phyloP scores from a whole-genome alignment of 768 basidiomycete genomes.

The Pluteus cervinus region DNA sequence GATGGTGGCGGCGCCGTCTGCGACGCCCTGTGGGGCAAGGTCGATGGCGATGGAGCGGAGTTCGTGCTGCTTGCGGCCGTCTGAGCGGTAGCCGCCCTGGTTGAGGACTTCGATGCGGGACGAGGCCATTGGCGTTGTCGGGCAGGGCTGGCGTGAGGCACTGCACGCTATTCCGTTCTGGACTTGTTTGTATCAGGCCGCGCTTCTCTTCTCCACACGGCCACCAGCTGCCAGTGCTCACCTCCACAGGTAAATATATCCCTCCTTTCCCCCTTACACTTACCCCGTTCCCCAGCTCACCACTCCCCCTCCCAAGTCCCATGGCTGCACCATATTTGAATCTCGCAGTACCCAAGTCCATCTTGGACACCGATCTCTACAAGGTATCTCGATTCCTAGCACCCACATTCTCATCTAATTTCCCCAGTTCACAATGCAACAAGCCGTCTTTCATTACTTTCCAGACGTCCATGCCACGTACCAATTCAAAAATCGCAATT shows the following conservation, averaged over 20 bases:
- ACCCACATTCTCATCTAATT: slow-evolving; percentile 5
- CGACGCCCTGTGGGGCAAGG: slow-evolving; percentile 64
- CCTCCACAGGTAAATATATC: too few relatives aligned
- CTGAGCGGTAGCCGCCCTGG: slow-evolving; percentile 83
- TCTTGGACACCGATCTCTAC: slow-evolving; percentile 93
- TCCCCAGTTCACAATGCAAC: slow-evolving; percentile 88
- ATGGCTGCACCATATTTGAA: slow-evolving; percentile 29
- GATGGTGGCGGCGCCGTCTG: slow-evolving; percentile 82
- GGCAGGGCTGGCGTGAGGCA: too few relatives aligned
- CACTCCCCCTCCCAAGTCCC: slow-evolving; percentile 15
- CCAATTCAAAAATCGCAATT: slow-evolving; percentile 75
- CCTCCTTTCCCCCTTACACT: too few relatives aligned
- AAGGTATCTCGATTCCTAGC: slow-evolving; percentile 46
- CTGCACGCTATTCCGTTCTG: too few relatives aligned
- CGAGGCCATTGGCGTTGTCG: too few relatives aligned
- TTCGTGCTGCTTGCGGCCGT: slow-evolving; percentile 90
- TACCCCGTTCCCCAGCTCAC: slow-evolving; percentile 6
- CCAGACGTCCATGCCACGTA: slow-evolving; percentile 67
- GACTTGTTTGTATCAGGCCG: too few relatives aligned
- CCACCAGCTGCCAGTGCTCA: too few relatives aligned
- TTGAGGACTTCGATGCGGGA: slow-evolving; percentile 73
- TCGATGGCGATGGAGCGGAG: slow-evolving; percentile 78
- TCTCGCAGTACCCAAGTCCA: slow-evolving; percentile 39
- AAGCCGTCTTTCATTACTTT: slow-evolving; percentile 77
- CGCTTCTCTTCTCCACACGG: too few relatives aligned